phyloP scores from a whole-genome alignment of 2,329 filamentous ascomycete genomes.

The Geosmithia flava region DNA sequence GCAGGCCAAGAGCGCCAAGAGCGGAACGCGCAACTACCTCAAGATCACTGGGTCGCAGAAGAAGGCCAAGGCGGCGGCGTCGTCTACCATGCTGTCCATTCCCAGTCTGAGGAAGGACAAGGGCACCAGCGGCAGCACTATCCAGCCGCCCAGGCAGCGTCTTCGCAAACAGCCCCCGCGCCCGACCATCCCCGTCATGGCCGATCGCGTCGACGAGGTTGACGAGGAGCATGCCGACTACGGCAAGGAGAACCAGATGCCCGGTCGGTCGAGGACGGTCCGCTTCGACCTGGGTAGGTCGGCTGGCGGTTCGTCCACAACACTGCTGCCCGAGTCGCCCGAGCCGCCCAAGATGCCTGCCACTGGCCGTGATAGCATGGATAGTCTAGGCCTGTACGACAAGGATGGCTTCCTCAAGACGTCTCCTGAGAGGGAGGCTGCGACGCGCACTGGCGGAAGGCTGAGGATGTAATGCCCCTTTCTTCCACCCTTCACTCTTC shows the following conservation, averaged over 20 bases:
- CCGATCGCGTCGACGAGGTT: neutral
- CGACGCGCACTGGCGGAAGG: slow-evolving; percentile 7
- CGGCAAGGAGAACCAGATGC: slow-evolving; percentile 16
- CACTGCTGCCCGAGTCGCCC: neutral
- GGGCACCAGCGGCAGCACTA: slow-evolving; percentile 6
- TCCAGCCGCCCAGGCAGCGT: neutral
- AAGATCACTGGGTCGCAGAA: slow-evolving; percentile 18
- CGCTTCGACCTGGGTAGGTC: slow-evolving; percentile 5
- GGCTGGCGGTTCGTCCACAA: neutral
- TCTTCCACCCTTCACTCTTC: slow-evolving; percentile 2
- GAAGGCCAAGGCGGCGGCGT: slow-evolving; percentile 8
- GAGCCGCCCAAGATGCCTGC: too few relatives aligned
- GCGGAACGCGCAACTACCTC: slow-evolving; percentile 33
- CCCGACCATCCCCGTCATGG: neutral
- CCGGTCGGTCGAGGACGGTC: slow-evolving; percentile 4
- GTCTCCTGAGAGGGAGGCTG: slow-evolving; percentile 22
- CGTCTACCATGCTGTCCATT: neutral
- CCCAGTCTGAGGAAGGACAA: slow-evolving; percentile 2
- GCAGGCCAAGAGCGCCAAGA: slow-evolving; percentile 16
- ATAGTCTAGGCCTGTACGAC: slow-evolving; percentile 31
- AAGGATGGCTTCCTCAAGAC: slow-evolving; percentile 30
- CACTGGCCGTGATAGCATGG: slow-evolving; percentile 13
- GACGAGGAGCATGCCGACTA: slow-evolving; percentile 4
- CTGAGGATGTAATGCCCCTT: slow-evolving; percentile 12
- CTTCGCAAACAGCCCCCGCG: neutral